phyloP scores from a whole-genome alignment of 176 grass and related monocot species.

The Oryza meyeriana region DNA sequence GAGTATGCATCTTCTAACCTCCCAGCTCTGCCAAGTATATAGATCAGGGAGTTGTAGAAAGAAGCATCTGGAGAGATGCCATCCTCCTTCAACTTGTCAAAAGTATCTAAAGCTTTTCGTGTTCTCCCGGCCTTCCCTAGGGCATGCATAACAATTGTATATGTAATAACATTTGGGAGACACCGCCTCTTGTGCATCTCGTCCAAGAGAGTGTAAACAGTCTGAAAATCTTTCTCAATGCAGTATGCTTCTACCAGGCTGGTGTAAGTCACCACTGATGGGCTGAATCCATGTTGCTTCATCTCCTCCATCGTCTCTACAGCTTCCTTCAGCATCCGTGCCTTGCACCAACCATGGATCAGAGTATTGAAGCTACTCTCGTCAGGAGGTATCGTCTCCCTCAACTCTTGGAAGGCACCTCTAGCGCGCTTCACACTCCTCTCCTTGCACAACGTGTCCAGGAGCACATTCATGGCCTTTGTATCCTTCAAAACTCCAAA shows the following conservation, averaged over 20 bases:
- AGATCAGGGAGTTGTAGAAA: conserved; percentile 87
- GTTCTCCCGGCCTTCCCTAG: conserved; percentile 64
- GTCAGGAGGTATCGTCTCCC: conserved; percentile 42
- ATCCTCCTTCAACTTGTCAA: conserved; percentile 59
- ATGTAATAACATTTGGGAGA: conserved; percentile 73
- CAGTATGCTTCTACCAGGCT: conserved; percentile 82
- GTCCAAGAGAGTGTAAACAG: conserved; percentile 38
- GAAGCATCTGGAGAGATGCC: conserved; percentile 56
- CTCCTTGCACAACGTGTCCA: conserved; percentile 84
- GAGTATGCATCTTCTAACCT: conserved; percentile 50
- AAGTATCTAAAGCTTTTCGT: conserved; percentile 63
- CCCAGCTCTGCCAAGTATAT: conserved; percentile 61
- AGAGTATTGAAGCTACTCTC: conserved; percentile 72
- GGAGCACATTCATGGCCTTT: conserved; percentile 65
- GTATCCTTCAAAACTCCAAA: conserved; percentile 76
- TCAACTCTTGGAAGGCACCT: conserved; percentile 59
- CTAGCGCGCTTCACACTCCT: conserved; percentile 73
- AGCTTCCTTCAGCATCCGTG: conserved; percentile 60
- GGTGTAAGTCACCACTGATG: conserved; percentile 78
- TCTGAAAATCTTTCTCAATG: conserved; percentile 65
- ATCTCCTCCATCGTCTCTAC: conserved; percentile 60
- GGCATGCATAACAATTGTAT: conserved; percentile 78
- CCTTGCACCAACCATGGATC: conserved; percentile 83
- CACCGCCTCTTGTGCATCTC: conserved; percentile 49
- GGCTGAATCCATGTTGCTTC: conserved; percentile 56